Percentiles rank a stretch among this genome's conserved stretches.
Evolutionary conservation across 2,329 filamentous ascomycete species (phyloP).

Genomic region (Microdochium trichocladiopsis): DNA sequence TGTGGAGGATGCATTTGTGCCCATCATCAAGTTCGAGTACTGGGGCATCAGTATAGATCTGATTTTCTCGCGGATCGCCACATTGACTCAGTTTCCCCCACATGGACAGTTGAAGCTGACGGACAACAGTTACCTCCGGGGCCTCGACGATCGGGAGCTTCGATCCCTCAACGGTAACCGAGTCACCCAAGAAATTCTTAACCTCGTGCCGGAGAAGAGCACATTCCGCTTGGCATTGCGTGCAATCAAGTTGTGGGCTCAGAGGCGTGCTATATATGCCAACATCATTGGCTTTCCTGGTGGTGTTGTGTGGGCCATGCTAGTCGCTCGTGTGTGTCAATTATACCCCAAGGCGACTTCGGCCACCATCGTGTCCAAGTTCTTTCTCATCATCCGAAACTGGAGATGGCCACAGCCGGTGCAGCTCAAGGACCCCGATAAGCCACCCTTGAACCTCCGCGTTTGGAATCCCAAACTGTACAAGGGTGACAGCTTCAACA

Average conservation of each 20-base stretch:
- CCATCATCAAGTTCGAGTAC: slow-evolving; percentile 95
- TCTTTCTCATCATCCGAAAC: slow-evolving; percentile 83
- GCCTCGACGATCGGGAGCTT: slow-evolving; percentile 79
- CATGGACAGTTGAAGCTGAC: slow-evolving; percentile 66
- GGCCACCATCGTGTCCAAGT: slow-evolving; percentile 84
- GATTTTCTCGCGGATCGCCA: slow-evolving; percentile 73
- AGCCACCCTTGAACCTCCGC: slow-evolving; percentile 70
- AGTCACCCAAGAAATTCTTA: slow-evolving; percentile 87
- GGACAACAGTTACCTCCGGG: slow-evolving; percentile 78
- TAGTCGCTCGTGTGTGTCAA: slow-evolving; percentile 92
- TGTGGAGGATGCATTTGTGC: slow-evolving; percentile 87
- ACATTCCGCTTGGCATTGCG: slow-evolving; percentile 85
- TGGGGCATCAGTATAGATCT: slow-evolving; percentile 89
- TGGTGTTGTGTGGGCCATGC: slow-evolving; percentile 96
- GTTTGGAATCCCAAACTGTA: slow-evolving; percentile 96
- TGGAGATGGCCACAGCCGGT: slow-evolving; percentile 97
- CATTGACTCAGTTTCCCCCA: slow-evolving; percentile 60
- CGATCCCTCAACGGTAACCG: slow-evolving; percentile 89
- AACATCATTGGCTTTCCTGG: slow-evolving; percentile 96
- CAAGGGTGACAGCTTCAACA: slow-evolving; percentile 71
- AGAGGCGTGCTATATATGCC: slow-evolving; percentile 84
- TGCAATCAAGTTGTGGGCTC: slow-evolving; percentile 94
- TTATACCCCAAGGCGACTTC: slow-evolving; percentile 89
- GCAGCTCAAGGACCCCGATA: slow-evolving; percentile 80
- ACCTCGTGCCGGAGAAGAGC: slow-evolving; percentile 79